A percentile compares a stretch with the other conserved stretches of the same genome.
Conservation (phyloP, 768 basidiomycete species). For the Pulveroboletus ravenelii region DNA sequence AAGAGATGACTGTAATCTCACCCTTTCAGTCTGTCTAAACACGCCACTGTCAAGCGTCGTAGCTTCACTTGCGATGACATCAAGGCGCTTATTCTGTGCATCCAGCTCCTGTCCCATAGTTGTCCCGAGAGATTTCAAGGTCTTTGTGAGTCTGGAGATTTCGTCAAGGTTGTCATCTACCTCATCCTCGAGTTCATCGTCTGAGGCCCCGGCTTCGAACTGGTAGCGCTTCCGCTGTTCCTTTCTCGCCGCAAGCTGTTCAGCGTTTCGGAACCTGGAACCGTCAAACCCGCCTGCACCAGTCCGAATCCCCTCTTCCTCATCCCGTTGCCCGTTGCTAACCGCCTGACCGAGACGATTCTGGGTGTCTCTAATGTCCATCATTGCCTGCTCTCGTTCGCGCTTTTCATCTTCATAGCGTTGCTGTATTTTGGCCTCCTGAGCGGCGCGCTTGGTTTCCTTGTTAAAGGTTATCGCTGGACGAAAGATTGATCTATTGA, state of each 20-base stretch:
- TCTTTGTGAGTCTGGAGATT: slow-evolving; percentile 70
- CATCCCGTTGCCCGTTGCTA: slow-evolving; percentile 51
- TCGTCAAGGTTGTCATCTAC: slow-evolving; percentile 89
- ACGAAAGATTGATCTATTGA: slow-evolving; percentile 93
- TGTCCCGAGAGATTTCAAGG: slow-evolving; percentile 71
- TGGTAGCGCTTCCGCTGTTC: slow-evolving; percentile 81
- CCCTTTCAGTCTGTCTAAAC: slow-evolving; percentile 76
- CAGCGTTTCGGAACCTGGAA: slow-evolving; percentile 42
- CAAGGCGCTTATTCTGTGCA: slow-evolving; percentile 77
- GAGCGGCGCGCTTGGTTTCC: slow-evolving; percentile 79
- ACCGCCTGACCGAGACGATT: slow-evolving; percentile 75
- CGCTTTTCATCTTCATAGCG: slow-evolving; percentile 85
- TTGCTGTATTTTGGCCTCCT: slow-evolving; percentile 76
- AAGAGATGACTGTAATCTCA: slow-evolving; percentile 35
- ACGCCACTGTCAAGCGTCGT: slow-evolving; percentile 69
- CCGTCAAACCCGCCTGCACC: slow-evolving; percentile 34
- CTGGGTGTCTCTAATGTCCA: slow-evolving; percentile 83
- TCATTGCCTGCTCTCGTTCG: slow-evolving; percentile 80
- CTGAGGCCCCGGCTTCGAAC: slow-evolving; percentile 85
- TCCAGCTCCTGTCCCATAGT: slow-evolving; percentile 89
- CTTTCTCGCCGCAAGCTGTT: slow-evolving; percentile 52
- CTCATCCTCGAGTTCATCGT: slow-evolving; percentile 94
- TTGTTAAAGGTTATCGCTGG: slow-evolving; percentile 93
- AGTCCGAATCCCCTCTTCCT: slow-evolving; percentile 37
- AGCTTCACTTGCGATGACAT: slow-evolving; percentile 74